phyloP scores from a whole-genome alignment of 2,329 filamentous ascomycete species.

The Rhynchosporium graminicola region DNA sequence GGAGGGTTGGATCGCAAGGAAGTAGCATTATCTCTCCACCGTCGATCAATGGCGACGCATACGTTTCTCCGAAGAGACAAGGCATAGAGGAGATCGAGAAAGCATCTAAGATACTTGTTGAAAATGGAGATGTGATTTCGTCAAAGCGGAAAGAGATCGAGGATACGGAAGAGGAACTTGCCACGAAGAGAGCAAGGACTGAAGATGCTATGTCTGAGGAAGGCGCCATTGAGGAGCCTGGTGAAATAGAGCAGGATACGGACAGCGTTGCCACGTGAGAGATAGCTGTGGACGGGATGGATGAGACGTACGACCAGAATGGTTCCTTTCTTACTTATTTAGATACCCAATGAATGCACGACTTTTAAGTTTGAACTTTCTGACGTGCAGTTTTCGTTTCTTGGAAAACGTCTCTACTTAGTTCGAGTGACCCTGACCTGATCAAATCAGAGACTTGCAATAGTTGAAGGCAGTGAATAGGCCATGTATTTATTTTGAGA shows the following conservation, averaged over 20 bases:
- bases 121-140: conserved; percentile 8
- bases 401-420: too few species aligned
- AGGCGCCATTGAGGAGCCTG: conserved; percentile 5
- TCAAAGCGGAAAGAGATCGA: conserved; percentile 13
- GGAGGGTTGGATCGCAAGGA: conserved; percentile 28
- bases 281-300: not conserved
- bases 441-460: too few species aligned
- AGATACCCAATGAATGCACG: conserved; percentile 17
- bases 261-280: conserved; percentile 2
- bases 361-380: not conserved
- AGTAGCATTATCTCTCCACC: conserved; percentile 22
- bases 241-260: not conserved
- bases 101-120: not conserved
- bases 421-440: too few species aligned
- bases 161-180: conserved; percentile 15
- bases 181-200: conserved; percentile 12
- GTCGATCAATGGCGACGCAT: conserved; percentile 3
- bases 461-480: too few species aligned
- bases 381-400: too few species aligned
- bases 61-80: conserved; percentile 1
- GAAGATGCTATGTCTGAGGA: conserved; percentile 12
- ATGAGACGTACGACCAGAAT: conserved; percentile 10
- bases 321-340: conserved; percentile 6
- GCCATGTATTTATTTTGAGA: too few species aligned
- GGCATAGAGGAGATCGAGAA: not conserved